These are phyloP conservation scores for Suillus sp. DNA, from an alignment of 768 basidiomycete genomes.

Conservation along the genomic window DNA sequence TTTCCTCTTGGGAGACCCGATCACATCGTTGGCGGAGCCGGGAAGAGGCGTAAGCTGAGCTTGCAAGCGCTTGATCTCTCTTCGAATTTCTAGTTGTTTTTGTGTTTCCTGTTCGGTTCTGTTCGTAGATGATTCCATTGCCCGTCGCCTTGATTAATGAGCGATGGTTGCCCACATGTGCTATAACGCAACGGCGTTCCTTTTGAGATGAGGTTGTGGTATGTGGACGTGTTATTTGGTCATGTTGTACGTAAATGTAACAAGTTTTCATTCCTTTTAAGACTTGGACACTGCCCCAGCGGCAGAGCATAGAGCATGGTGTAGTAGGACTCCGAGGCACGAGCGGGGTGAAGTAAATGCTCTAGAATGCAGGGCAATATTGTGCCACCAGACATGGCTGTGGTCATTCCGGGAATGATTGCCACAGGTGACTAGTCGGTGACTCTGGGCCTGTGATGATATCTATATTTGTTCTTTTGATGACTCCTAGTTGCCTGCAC, in stretches of 20 bases:
- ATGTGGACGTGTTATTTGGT: slow-evolving; percentile 27
- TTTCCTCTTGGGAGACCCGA: slow-evolving; percentile 52
- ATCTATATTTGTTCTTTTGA: neutral
- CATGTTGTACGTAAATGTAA: slow-evolving; percentile 9
- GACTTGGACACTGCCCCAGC: slow-evolving; percentile 12
- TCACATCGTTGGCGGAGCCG: slow-evolving; percentile 19
- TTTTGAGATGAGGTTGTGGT: slow-evolving; percentile 1
- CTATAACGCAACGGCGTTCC: no score
- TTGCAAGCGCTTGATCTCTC: slow-evolving; percentile 58
- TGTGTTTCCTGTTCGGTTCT: slow-evolving; percentile 40
- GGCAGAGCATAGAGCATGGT: neutral
- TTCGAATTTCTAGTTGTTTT: slow-evolving; percentile 51
- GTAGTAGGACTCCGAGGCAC: neutral
- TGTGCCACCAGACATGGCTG: neutral
- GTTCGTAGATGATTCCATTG: slow-evolving; percentile 59
- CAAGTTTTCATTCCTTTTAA: slow-evolving; percentile 10
- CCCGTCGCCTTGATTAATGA: slow-evolving; percentile 1
- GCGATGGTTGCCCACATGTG: neutral
- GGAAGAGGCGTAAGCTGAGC: slow-evolving; percentile 50
- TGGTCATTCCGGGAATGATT: neutral
- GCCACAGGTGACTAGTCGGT: neutral
- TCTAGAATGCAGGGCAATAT: neutral
- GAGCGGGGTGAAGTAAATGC: neutral
- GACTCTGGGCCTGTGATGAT: slow-evolving; percentile 20
- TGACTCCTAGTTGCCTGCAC: slow-evolving; percentile 1